phyloP scores from a whole-genome alignment of 2,329 filamentous ascomycete genomes.

The Ophioceras dolichostomum region DNA sequence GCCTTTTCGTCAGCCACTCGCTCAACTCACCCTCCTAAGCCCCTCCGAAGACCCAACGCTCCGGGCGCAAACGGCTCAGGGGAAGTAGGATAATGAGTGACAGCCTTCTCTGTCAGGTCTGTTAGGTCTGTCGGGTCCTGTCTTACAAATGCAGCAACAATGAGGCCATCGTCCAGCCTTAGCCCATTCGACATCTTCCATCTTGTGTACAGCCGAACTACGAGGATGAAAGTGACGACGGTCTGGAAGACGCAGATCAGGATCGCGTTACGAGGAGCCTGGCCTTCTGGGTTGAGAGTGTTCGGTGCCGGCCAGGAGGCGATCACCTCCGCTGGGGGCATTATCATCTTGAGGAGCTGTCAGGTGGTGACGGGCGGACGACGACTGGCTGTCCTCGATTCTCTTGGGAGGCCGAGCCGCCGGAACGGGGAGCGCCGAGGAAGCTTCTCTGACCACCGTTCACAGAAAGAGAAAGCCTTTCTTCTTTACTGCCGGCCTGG shows the following conservation, averaged over 20 bases:
- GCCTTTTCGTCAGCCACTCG: too few species aligned
- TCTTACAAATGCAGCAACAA: conserved; percentile 22
- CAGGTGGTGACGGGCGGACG: too few species aligned
- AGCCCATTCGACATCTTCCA: conserved; percentile 19
- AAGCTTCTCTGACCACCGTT: too few species aligned
- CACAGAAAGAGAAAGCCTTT: too few species aligned
- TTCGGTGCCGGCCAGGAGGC: conserved; percentile 18
- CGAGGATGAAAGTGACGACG: conserved; percentile 17
- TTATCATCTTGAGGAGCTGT: conserved; percentile 15
- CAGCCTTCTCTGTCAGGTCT: too few species aligned
- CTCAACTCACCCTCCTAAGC: too few species aligned
- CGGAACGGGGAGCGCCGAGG: background rate
- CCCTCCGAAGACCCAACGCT: too few species aligned
- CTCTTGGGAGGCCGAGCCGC: background rate
- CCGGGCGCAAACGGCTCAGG: too few species aligned
- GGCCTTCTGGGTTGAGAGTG: conserved; percentile 17
- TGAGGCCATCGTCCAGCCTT: conserved; percentile 22
- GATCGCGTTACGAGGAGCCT: conserved; percentile 15
- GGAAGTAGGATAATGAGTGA: too few species aligned
- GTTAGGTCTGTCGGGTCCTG: too few species aligned
- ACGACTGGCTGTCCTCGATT: too few species aligned
- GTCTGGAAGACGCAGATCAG: conserved; percentile 13
- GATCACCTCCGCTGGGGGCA: conserved; percentile 11
- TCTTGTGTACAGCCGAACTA: conserved; percentile 22
- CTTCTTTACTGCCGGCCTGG: too few species aligned